Evolutionary conservation across 352 stramenopile species (phyloP).

Genomic region (Globisporangium cylindrosporum): DNA sequence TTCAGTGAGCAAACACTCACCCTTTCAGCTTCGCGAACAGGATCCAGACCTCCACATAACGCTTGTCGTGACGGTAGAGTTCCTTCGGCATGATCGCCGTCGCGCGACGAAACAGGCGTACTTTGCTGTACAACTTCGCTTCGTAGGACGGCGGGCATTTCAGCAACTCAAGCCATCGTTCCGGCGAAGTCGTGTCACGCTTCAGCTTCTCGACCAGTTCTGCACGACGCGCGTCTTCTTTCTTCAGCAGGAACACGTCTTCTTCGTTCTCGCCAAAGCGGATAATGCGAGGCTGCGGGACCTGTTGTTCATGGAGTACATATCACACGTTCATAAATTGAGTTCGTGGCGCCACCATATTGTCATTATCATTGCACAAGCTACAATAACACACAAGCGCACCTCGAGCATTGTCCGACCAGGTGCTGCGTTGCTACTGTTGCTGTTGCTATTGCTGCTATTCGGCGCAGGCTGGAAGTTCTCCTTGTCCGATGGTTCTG

Average conservation of each 20-base stretch:
- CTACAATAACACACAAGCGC: not conserved
- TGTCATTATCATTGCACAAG: not conserved
- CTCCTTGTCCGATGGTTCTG: constrained; percentile 31
- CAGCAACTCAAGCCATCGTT: constrained; percentile 56
- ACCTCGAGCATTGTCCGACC: constrained; percentile 18
- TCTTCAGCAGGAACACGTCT: constrained; percentile 57
- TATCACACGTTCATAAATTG: not conserved
- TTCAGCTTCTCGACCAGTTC: constrained; percentile 50
- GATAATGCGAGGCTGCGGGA: constrained; percentile 29
- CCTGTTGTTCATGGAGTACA: constrained; percentile 3
- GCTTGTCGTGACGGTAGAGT: constrained; percentile 23
- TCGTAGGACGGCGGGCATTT: constrained; percentile 41
- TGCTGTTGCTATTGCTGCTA: constrained; percentile 16
- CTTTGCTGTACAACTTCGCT: constrained; percentile 36
- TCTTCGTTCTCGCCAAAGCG: constrained; percentile 64
- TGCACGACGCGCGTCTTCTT: constrained; percentile 36
- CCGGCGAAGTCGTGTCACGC: constrained; percentile 35
- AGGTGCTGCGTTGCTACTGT: constrained; percentile 9
- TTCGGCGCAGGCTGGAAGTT: constrained; percentile 31
- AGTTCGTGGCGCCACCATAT: not conserved
- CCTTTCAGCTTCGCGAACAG: constrained; percentile 50
- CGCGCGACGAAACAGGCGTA: constrained; percentile 42
- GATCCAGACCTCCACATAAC: constrained; percentile 64
- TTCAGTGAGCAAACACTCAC: constrained; percentile 17
- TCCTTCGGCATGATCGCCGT: constrained; percentile 37